Base-by-base conservation (phyloP, 2,329 filamentous ascomycete species). In the Cercospora sesami region DNA sequence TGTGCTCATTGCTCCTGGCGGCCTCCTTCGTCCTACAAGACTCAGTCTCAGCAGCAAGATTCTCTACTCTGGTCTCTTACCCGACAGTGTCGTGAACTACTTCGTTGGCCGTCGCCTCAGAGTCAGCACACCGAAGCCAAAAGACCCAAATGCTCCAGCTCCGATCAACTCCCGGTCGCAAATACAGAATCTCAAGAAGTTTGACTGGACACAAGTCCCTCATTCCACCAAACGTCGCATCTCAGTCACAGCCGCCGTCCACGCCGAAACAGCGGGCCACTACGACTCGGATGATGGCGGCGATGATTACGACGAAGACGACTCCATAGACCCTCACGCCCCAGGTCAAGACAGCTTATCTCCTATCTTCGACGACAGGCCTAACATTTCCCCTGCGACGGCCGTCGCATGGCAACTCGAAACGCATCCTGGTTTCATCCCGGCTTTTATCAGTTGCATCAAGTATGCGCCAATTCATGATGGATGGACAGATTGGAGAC, bases 1-100 rank as follows among this genome's bases (percentile, higher is more conserved):
- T 23, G 83, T 95, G 10, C 85, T 97, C 5, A 85, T 97, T 51
- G 92, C 93, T 0, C 93, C 94, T 0, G 85, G 89, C 0, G 94
- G 94, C 0, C 83, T 97, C 55, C 87, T 97, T 60, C 85, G 90
- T n/a, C 79, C 81, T 4, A 80, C 81, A 14, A 87, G 90, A 74
- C 84, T 92, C 66, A 85, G 85, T 67, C 85, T 85, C 78, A 83
- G 83, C 69, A 88, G 86, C 74, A 85, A 85, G 64, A 72, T 93
- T 21, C 81, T 93, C 8, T 92, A 92, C 76, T 85, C 85, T 5
- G 86, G 85, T 0, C 74, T 88, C 26, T 76, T 93, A 31, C 90
- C 91, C 0, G 85, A 88, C 68, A 81, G 79, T 58, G 71, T 91
- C 7, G 78, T 87, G 1, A 78, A 80, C n/a, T 79, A 77, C n/a